phyloP scores from a whole-genome alignment of 2,329 filamentous ascomycete genomes.

The Cladosporium halotolerans region DNA sequence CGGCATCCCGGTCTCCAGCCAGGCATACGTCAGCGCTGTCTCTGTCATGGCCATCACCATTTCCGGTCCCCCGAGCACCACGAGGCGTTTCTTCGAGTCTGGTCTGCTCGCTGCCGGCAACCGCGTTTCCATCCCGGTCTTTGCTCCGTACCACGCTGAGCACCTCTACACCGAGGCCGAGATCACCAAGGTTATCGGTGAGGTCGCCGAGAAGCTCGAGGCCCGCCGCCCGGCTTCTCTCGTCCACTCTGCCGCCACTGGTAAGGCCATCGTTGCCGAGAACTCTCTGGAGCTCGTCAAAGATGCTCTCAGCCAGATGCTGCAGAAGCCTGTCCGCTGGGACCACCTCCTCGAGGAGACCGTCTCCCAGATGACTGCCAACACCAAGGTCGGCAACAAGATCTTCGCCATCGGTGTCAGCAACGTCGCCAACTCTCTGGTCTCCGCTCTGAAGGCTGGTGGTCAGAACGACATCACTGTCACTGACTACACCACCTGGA shows the following conservation, averaged over 20 bases:
- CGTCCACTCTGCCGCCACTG: slow-evolving; percentile 43
- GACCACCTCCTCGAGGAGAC: slow-evolving; percentile 43
- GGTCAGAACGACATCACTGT: slow-evolving; percentile 39
- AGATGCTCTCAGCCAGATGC: slow-evolving; percentile 39
- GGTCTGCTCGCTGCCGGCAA: slow-evolving; percentile 45
- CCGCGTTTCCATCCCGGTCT: slow-evolving; percentile 49
- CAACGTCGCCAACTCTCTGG: slow-evolving; percentile 50
- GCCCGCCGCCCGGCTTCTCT: slow-evolving; percentile 37
- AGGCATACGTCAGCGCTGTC: slow-evolving; percentile 54
- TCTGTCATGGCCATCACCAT: slow-evolving; percentile 55
- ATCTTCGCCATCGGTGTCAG: slow-evolving; percentile 47
- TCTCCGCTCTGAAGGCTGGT: slow-evolving; percentile 47
- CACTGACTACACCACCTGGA: slow-evolving; percentile 42
- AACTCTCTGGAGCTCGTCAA: slow-evolving; percentile 42
- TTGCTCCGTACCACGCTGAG: slow-evolving; percentile 53
- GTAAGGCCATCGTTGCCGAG: slow-evolving; percentile 41
- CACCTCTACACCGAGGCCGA: slow-evolving; percentile 49
- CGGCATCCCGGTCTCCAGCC: slow-evolving; percentile 45
- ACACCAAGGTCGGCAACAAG: slow-evolving; percentile 36
- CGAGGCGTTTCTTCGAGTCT: slow-evolving; percentile 47
- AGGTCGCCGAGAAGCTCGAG: slow-evolving; percentile 36
- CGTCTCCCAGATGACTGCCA: slow-evolving; percentile 41
- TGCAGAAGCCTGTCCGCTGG: slow-evolving; percentile 44
- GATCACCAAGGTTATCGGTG: slow-evolving; percentile 45
- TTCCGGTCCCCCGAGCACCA: slow-evolving; percentile 51